Evolutionary conservation across 2,329 filamentous ascomycete species (phyloP).

Genomic region (Neonectria coccinea): DNA sequence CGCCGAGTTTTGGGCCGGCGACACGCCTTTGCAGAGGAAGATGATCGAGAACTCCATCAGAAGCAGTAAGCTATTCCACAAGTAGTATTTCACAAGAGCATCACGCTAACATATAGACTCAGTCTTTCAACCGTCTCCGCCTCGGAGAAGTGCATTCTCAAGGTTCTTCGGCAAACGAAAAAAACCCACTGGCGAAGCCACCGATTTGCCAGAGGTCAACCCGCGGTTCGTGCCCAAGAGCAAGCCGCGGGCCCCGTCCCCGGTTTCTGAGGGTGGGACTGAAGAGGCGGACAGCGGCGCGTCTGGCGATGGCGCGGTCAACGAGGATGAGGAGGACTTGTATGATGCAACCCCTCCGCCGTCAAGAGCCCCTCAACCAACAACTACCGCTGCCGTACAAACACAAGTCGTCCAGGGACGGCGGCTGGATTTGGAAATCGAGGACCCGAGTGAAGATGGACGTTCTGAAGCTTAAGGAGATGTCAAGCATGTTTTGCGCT

Average conservation of each 20-base stretch:
- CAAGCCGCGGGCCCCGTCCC: slow-evolving; percentile 14
- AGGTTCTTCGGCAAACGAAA: neutral
- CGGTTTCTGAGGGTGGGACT: neutral
- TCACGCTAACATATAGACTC: slow-evolving; percentile 25
- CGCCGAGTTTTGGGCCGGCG: slow-evolving; percentile 46
- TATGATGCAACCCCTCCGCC: slow-evolving; percentile 8
- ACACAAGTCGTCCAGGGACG: neutral
- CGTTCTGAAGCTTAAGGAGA: neutral
- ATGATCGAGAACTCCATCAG: slow-evolving; percentile 39
- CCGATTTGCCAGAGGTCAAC: slow-evolving; percentile 35
- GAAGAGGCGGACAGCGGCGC: neutral
- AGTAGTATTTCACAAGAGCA: slow-evolving; percentile 9
- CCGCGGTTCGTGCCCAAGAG: slow-evolving; percentile 37
- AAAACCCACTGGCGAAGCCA: slow-evolving; percentile 23
- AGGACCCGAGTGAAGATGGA: too few relatives aligned
- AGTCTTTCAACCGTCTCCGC: slow-evolving; percentile 19
- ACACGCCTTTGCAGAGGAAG: slow-evolving; percentile 47
- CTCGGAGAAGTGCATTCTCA: slow-evolving; percentile 25
- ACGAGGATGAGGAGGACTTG: slow-evolving; percentile 20
- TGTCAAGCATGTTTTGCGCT: neutral
- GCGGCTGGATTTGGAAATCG: neutral
- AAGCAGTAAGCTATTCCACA: slow-evolving; percentile 33
- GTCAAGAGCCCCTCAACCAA: neutral
- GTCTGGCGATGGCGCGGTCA: neutral
- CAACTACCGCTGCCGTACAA: neutral